phyloP scores from a whole-genome alignment of 1,284 basidiomycete genomes.

The Puccinia hordei region DNA sequence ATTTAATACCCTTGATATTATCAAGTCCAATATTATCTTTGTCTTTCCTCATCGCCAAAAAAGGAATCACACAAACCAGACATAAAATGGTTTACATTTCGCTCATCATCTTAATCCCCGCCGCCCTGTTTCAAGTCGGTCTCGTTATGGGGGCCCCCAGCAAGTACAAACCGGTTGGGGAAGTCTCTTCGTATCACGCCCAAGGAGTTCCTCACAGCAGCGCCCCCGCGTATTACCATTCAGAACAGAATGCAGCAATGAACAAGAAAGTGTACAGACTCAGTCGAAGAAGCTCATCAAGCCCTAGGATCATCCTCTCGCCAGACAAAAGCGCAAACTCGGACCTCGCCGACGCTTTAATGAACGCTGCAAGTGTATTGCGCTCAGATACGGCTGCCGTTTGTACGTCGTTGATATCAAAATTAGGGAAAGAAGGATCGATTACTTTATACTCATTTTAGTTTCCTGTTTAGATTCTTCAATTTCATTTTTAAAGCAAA shows the following conservation, averaged over 20 bases:
- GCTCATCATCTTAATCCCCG: not conserved
- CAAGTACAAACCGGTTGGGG: not conserved
- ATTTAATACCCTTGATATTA: not conserved
- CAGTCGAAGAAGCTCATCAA: not conserved
- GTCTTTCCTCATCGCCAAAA: not conserved
- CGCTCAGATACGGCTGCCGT: not conserved
- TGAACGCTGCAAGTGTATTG: slow-evolving; percentile 16
- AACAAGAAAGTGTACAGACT: not conserved
- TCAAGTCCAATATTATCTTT: not conserved
- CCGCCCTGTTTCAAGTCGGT: not conserved
- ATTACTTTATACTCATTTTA: not conserved
- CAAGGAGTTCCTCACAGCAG: not conserved
- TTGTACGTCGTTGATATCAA: not conserved
- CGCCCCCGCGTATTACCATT: not conserved
- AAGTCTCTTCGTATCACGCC: too few relatives aligned
- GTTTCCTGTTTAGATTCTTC: slow-evolving; percentile 8
- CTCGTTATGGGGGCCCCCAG: slow-evolving; percentile 4
- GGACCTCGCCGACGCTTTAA: not conserved
- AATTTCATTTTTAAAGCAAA: slow-evolving; percentile 14
- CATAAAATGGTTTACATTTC: not conserved
- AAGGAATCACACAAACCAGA: not conserved
- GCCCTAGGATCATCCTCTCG: slow-evolving; percentile 1
- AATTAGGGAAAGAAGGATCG: not conserved
- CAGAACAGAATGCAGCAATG: not conserved
- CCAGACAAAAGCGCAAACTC: not conserved